Conservation (phyloP, 2,329 filamentous ascomycete genomes). For the Aschersonia sp. region DNA sequence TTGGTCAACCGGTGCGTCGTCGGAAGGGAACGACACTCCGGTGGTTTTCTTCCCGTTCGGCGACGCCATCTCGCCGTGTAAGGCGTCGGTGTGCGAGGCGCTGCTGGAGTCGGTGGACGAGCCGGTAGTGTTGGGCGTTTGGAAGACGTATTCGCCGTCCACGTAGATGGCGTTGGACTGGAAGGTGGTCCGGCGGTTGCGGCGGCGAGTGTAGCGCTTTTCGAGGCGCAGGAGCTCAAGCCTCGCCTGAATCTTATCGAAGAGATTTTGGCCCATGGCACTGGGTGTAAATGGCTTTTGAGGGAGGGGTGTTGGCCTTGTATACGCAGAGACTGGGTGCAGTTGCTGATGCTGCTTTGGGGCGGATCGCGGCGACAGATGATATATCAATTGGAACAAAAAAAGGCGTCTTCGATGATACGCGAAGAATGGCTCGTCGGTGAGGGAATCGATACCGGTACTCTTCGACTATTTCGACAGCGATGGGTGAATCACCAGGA, state of each 20-base stretch:
- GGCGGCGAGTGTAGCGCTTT: slow-evolving; percentile 84
- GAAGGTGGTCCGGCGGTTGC: slow-evolving; percentile 75
- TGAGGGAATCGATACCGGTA: no score
- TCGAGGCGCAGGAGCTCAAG: slow-evolving; percentile 90
- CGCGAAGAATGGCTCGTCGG: no score
- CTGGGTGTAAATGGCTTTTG: background rate
- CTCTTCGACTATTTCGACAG: background rate
- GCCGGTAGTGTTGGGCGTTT: slow-evolving; percentile 44
- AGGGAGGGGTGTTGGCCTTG: background rate
- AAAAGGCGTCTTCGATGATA: no score
- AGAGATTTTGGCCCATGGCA: slow-evolving; percentile 34
- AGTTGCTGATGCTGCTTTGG: background rate
- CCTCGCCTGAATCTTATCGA: slow-evolving; percentile 50
- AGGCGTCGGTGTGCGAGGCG: slow-evolving; percentile 19
- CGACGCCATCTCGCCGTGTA: slow-evolving; percentile 18
- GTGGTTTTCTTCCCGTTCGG: slow-evolving; percentile 5
- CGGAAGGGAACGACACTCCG: slow-evolving; percentile 3
- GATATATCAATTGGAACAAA: no score
- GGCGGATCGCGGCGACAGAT: no score
- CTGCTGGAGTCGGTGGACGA: slow-evolving; percentile 33
- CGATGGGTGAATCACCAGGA: slow-evolving; percentile 1
- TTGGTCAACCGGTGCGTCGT: slow-evolving; percentile 18
- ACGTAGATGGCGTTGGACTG: slow-evolving; percentile 83
- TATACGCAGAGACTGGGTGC: background rate
- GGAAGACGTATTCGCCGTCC: slow-evolving; percentile 88